Evolutionary conservation across 345 rosid genomes (phyloP).

Genomic region (Acer negundo): DNA sequence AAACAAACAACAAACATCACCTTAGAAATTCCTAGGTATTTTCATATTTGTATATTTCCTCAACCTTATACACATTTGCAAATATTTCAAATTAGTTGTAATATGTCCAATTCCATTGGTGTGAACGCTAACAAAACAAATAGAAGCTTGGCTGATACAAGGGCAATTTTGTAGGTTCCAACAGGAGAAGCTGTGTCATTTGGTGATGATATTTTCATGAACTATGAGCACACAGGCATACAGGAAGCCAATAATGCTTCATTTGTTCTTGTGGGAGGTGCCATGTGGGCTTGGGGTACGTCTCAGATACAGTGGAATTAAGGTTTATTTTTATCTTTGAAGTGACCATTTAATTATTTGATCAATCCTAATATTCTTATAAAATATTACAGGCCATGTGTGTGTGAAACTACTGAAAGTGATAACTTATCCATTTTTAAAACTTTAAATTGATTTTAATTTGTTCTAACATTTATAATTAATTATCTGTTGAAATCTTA

Average conservation of each 20-base stretch:
- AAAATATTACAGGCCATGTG: neutral
- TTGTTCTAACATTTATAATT: slow-evolving; percentile 4
- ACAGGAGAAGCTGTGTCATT: slow-evolving; percentile 76
- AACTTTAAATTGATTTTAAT: neutral
- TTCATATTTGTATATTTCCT: no score
- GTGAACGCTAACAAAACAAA: neutral
- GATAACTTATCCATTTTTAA: neutral
- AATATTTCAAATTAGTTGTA: slow-evolving; percentile 10
- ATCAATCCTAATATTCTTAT: neutral
- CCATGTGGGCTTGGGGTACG: slow-evolving; percentile 99
- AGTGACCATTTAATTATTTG: slow-evolving; percentile 5
- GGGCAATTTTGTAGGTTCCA: slow-evolving; percentile 58
- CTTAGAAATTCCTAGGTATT: no score
- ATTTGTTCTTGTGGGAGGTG: slow-evolving; percentile 96
- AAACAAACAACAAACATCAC: no score
- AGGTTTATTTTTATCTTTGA: slow-evolving; percentile 43
- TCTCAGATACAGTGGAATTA: slow-evolving; percentile 95
- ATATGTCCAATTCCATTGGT: neutral
- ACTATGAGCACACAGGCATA: slow-evolving; percentile 73
- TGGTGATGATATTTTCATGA: slow-evolving; percentile 68
- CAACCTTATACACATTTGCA: neutral
- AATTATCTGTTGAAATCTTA: no score
- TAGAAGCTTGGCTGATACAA: neutral
- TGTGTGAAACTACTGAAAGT: neutral
- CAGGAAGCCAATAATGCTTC: slow-evolving; percentile 81